phyloP scores from a whole-genome alignment of 169 alveolate genomes.

The Cryptosporidium meleagridis region DNA sequence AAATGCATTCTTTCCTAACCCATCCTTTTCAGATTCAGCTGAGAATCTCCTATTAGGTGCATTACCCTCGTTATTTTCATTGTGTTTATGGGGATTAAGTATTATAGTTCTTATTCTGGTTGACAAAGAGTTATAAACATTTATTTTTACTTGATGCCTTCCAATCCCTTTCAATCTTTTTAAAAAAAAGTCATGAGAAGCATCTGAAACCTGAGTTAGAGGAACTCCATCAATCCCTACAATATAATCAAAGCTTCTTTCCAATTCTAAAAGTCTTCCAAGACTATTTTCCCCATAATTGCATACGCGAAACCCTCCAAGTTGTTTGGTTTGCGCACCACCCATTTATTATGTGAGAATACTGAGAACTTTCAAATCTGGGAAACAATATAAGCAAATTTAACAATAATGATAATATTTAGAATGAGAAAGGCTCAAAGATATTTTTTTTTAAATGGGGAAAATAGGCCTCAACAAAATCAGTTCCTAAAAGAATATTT shows the following conservation, averaged over 20 bases:
- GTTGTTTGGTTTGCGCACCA: constrained; percentile 31
- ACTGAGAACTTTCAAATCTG: neutral
- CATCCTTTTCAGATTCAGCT: neutral
- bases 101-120: constrained; percentile 46
- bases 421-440: neutral
- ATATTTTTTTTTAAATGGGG: neutral
- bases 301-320: constrained; percentile 71
- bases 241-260: constrained; percentile 53
- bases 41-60: neutral
- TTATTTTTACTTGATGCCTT: constrained; percentile 10
- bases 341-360: constrained; percentile 33
- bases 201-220: constrained; percentile 56
- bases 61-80: neutral
- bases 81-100: constrained; percentile 20
- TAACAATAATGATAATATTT: neutral
- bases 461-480: neutral
- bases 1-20: neutral
- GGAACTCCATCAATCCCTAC: constrained; percentile 73
- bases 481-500: neutral
- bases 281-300: constrained; percentile 23
- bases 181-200: constrained; percentile 65
- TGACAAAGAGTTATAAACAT: constrained; percentile 39
- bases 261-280: constrained; percentile 46
- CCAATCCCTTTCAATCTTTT: constrained; percentile 54
- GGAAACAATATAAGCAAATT: neutral